Evolutionary conservation across 164 flowering plant species (phyloP).

Genomic region (Liquidambar formosana): DNA sequence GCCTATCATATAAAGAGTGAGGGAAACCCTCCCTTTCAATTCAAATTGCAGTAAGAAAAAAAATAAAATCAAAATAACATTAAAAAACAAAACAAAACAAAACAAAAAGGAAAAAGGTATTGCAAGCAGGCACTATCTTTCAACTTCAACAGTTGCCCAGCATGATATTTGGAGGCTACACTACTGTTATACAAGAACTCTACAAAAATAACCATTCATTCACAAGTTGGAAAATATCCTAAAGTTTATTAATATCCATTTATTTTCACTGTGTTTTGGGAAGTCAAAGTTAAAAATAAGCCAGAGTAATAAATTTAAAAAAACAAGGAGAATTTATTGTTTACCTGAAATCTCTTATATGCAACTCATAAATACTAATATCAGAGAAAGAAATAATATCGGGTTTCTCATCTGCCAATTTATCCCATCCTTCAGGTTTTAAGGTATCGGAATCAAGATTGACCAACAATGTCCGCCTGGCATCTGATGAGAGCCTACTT

Average conservation of each 20-base stretch:
- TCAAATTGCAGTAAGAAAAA: too few relatives aligned
- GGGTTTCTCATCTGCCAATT: constrained; percentile 78
- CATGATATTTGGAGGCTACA: neutral
- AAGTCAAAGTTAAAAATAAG: neutral
- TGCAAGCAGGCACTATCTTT: neutral
- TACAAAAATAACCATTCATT: neutral
- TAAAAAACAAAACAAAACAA: too few relatives aligned
- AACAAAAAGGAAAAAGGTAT: neutral
- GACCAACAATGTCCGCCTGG: constrained; percentile 63
- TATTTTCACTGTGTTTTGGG: neutral
- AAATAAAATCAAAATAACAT: too few relatives aligned
- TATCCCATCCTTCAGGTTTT: constrained; percentile 88
- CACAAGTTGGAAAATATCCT: neutral
- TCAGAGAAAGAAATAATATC: constrained; percentile 65
- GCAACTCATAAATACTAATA: constrained; percentile 91
- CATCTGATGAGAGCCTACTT: constrained; percentile 84
- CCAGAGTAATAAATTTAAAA: neutral
- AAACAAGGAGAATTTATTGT: neutral
- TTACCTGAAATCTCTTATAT: constrained; percentile 92
- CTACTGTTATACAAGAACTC: neutral
- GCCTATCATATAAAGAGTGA: neutral
- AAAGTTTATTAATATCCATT: neutral
- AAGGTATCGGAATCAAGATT: constrained; percentile 58
- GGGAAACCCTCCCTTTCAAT: neutral
- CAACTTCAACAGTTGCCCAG: neutral